Conservation (phyloP, 2,329 filamentous ascomycete species). For the Pseudocercospora vitis region DNA sequence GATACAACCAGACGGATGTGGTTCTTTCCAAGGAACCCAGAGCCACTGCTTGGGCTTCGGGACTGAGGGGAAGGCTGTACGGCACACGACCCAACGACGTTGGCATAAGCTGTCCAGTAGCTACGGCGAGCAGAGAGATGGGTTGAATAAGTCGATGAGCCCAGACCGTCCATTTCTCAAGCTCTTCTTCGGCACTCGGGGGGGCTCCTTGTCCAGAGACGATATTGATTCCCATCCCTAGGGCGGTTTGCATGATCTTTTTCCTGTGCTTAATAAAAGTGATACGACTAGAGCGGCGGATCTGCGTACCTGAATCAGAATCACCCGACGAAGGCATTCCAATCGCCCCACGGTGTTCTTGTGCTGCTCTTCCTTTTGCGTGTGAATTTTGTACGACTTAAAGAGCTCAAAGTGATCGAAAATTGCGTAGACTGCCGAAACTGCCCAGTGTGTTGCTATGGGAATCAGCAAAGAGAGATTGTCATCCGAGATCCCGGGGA, state of each 20-base stretch:
- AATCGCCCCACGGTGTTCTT: not conserved
- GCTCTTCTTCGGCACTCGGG: not conserved
- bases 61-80: too few relatives aligned
- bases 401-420: not conserved
- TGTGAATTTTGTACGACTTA: not conserved
- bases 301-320: slow-evolving; percentile 1
- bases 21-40: not conserved
- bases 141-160: not conserved
- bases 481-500: not conserved
- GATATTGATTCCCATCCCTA: not conserved
- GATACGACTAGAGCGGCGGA: not conserved
- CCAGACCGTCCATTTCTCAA: not conserved
- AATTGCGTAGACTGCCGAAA: not conserved
- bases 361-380: not conserved
- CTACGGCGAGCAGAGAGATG: not conserved
- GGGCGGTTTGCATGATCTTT: slow-evolving; percentile 1
- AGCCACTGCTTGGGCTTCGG: too few relatives aligned
- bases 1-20: not conserved
- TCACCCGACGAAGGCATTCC: not conserved
- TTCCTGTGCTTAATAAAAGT: not conserved
- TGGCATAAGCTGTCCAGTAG: too few relatives aligned
- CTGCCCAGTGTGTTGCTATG: not conserved
- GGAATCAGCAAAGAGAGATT: not conserved
- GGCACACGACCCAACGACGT: too few relatives aligned
- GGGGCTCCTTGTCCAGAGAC: not conserved